These are phyloP conservation scores for Geum urbanum DNA, from an alignment of 306 rosid genomes.

Conservation along the genomic window DNA sequence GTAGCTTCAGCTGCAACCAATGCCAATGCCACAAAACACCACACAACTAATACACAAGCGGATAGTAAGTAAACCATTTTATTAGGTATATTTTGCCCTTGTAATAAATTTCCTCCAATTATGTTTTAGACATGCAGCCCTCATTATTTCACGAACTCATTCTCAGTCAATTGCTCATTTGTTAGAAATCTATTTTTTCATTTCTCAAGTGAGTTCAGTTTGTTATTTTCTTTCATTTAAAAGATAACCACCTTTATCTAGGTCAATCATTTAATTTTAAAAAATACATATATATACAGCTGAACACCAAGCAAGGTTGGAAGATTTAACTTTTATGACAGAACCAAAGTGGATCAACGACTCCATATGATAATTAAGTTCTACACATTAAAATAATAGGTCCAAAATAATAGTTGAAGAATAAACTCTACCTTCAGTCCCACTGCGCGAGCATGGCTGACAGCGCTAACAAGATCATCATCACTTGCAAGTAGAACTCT, in stretches of 20 bases:
- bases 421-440: slow-evolving; percentile 61
- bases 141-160: no score
- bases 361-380: background rate
- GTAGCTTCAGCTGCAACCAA: background rate
- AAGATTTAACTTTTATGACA: background rate
- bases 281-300: no score
- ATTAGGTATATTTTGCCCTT: background rate
- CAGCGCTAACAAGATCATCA: slow-evolving; percentile 67
- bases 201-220: background rate
- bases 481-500: slow-evolving; percentile 66
- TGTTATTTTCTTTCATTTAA: no score
- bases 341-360: background rate
- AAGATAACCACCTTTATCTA: no score
- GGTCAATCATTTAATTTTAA: no score
- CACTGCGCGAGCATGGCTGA: slow-evolving; percentile 60
- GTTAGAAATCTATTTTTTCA: background rate
- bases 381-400: slow-evolving; percentile 11
- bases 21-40: background rate
- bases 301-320: background rate
- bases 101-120: background rate
- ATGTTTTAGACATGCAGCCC: background rate
- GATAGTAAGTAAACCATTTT: background rate
- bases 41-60: background rate
- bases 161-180: no score
- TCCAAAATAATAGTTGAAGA: slow-evolving; percentile 11